A percentile compares a stretch with the other conserved stretches of the same genome.
These are phyloP conservation scores for Drosera spatulata DNA, from an alignment of 179 eudicot species.

Conservation along the genomic window DNA sequence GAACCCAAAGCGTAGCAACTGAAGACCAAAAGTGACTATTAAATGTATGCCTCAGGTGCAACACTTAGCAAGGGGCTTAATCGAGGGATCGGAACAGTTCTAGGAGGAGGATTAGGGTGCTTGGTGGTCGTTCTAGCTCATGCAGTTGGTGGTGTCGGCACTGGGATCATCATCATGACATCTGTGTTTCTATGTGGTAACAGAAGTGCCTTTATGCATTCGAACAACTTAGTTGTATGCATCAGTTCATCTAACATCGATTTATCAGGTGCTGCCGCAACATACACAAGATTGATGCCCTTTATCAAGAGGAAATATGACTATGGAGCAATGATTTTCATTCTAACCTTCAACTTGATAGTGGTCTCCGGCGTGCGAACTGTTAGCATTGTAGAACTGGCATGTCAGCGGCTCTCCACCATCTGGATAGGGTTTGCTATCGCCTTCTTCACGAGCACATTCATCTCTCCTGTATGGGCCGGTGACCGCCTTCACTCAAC, in stretches of 20 bases:
- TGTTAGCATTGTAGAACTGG: conserved; percentile 31
- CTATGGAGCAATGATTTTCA: conserved; percentile 50
- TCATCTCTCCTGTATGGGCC: conserved; percentile 60
- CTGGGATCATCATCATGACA: conserved; percentile 22
- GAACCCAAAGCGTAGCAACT: too few relatives aligned
- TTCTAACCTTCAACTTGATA: conserved; percentile 55
- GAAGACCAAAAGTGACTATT: too few relatives aligned
- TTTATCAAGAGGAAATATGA: conserved; percentile 44
- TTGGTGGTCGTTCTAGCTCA: conserved; percentile 41
- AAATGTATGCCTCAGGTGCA: conserved; percentile 30
- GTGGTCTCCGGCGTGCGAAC: conserved; percentile 41
- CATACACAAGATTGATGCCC: conserved; percentile 41
- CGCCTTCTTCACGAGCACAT: conserved; percentile 25
- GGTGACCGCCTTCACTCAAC: conserved; percentile 51
- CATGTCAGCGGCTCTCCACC: conserved; percentile 39
- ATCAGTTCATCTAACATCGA: neutral
- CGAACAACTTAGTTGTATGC: neutral
- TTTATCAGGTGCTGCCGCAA: conserved; percentile 38
- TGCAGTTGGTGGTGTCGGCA: conserved; percentile 27
- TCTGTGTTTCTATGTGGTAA: conserved; percentile 50
- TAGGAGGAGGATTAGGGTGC: conserved; percentile 63
- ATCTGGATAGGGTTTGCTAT: conserved; percentile 47
- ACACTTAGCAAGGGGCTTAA: conserved; percentile 55
- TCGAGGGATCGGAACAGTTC: conserved; percentile 47
- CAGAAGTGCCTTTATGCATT: conserved; percentile 1